Base-by-base conservation (phyloP, 2,329 filamentous ascomycete genomes). In the Aspergillus sp. region DNA sequence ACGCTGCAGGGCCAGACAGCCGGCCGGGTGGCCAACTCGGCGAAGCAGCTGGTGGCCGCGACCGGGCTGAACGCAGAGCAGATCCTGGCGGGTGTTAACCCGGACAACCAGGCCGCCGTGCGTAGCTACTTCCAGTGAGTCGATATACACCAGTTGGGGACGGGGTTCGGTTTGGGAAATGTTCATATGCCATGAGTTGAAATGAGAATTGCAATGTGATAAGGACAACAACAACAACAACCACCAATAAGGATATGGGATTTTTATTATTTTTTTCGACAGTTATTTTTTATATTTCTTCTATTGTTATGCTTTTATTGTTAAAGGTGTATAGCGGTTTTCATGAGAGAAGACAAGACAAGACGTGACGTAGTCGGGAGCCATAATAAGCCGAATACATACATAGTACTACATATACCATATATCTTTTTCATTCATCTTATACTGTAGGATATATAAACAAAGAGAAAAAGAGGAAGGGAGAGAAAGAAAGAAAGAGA, bases 1-100 rank as follows among this genome's bases (percentile, higher is more conserved):
- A 94, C 93, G 17, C 82, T 99, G 43, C 91, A 93, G 72, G 93
- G 93, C 19, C 87, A 92, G 72, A 92, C 90, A 19, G 91, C 91
- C 25, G 85, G 82, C 63, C 87, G 89, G 63, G 90, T 97, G 59
- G 91, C 92, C 32, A 82, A 82, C 48, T 88, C 91, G 2, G 91
- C 91, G 38, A 96, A 96, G 80, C 80, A 86, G 55, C 83, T 99
- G 54, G 85, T 97, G 43, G 84, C 87, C 62, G 85, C 85, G 30
- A 89, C 92, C 5, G 88, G 87, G 56, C 81, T 95, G 50, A 90
- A 97, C 70, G 87, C 91, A 2, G 87, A 87, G 62, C 89, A 90
- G 66, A 81, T 96, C 54, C 82, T 97, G 58, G 85, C 87, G 62
- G 87, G 88, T 59, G 87, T 98, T 71, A 85, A 88, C 12, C 88